phyloP scores from a whole-genome alignment of 345 rosid genomes.

The Populus deltoides region DNA sequence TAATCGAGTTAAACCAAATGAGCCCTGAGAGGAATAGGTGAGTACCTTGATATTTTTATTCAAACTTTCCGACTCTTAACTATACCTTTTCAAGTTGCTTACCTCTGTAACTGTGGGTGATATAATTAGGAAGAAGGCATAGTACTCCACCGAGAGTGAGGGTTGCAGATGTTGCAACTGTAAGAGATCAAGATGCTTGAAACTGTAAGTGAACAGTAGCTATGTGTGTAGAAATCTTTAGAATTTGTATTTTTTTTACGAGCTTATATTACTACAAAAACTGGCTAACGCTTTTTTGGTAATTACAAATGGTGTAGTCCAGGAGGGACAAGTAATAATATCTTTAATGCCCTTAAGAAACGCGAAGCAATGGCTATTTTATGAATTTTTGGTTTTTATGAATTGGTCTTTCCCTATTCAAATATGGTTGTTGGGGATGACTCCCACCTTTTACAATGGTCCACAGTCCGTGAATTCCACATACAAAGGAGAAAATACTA shows the following conservation, averaged over 20 bases:
- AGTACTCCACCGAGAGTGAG: conserved; percentile 10
- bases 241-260: not conserved
- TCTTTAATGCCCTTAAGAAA: not conserved
- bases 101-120: not conserved
- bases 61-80: not conserved
- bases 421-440: not conserved
- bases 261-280: not conserved
- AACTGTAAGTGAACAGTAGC: conserved; percentile 39
- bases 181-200: conserved; percentile 42
- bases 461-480: not conserved
- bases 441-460: not conserved
- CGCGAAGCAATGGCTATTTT: not conserved
- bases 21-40: conserved; percentile 31
- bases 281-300: not conserved
- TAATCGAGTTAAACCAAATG: conserved; percentile 16
- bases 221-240: not conserved
- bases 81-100: not conserved
- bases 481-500: not conserved
- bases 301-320: not conserved
- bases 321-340: not conserved
- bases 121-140: conserved; percentile 26
- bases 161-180: conserved; percentile 43
- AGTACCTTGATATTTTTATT: conserved; percentile 6
- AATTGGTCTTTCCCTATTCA: not conserved
- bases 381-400: not conserved